Evolutionary conservation across 176 grass and related monocot genomes (phyloP).

Genomic region (Juncus effusus): DNA sequence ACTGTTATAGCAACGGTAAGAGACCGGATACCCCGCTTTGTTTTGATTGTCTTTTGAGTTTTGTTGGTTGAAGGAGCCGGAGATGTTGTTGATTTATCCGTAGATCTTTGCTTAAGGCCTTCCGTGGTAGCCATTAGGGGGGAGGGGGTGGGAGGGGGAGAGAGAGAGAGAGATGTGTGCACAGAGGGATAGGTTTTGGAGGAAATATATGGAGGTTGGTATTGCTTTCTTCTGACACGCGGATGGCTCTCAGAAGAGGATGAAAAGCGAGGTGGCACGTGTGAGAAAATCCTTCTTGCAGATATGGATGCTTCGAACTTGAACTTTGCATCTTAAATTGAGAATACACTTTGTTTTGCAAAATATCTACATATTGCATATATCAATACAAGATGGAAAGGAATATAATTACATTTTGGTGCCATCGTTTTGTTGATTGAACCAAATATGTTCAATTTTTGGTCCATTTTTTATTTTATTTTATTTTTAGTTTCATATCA

Average conservation of each 20-base stretch:
- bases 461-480: too few species aligned
- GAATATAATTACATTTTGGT: too few species aligned
- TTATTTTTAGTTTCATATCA: too few species aligned
- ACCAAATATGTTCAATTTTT: too few species aligned
- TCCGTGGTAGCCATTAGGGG: slow-evolving; percentile 33
- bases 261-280: slow-evolving; percentile 29
- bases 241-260: slow-evolving; percentile 12
- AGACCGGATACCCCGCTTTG: slow-evolving; percentile 44
- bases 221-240: slow-evolving; percentile 42
- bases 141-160: background rate
- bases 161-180: background rate
- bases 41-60: slow-evolving; percentile 3
- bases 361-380: too few species aligned
- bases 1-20: slow-evolving; percentile 43
- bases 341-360: background rate
- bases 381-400: too few species aligned
- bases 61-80: slow-evolving; percentile 14
- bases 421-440: too few species aligned
- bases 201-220: slow-evolving; percentile 21
- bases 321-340: slow-evolving; percentile 30
- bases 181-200: slow-evolving; percentile 14
- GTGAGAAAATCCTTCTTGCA: background rate
- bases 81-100: background rate
- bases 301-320: background rate
- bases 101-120: slow-evolving; percentile 45